Percentiles rank a stretch among this genome's conserved stretches.
phyloP scores from a whole-genome alignment of 306 rosid species.

The Castanea mollissima region DNA sequence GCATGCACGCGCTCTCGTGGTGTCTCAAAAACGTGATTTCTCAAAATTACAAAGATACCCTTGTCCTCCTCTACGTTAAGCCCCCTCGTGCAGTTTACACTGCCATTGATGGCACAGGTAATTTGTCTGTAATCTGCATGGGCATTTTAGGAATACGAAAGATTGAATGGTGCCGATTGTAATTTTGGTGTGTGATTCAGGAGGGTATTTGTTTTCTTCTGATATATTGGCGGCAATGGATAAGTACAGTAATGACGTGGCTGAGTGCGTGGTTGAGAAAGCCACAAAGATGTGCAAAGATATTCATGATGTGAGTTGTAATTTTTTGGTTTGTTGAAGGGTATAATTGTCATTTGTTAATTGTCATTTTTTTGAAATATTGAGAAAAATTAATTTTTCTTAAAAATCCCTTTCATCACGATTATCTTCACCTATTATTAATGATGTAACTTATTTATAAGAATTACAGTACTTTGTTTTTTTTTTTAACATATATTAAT shows the following conservation, averaged over 20 bases:
- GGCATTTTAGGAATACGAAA: neutral
- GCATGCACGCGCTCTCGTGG: no score
- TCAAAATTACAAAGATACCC: rapidly evolving
- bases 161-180: slow-evolving; percentile 3
- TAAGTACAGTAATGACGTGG: slow-evolving; percentile 51
- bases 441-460: no score
- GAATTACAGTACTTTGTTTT: no score
- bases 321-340: neutral
- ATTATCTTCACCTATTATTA: no score
- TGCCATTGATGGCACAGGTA: slow-evolving; percentile 73
- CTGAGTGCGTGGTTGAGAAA: slow-evolving; percentile 51
- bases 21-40: no score
- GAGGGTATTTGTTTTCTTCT: slow-evolving; percentile 61
- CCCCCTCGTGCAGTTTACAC: slow-evolving; percentile 50
- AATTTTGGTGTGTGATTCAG: slow-evolving; percentile 29
- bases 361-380: neutral
- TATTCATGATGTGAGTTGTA: slow-evolving; percentile 38
- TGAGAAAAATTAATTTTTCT: no score
- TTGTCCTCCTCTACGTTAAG: slow-evolving; percentile 15
- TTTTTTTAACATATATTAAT: no score
- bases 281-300: slow-evolving; percentile 58
- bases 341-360: neutral
- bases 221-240: slow-evolving; percentile 63
- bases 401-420: no score
- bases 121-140: neutral